Conservation (phyloP, 805 yeast species). For the Candida sphagnicola region DNA sequence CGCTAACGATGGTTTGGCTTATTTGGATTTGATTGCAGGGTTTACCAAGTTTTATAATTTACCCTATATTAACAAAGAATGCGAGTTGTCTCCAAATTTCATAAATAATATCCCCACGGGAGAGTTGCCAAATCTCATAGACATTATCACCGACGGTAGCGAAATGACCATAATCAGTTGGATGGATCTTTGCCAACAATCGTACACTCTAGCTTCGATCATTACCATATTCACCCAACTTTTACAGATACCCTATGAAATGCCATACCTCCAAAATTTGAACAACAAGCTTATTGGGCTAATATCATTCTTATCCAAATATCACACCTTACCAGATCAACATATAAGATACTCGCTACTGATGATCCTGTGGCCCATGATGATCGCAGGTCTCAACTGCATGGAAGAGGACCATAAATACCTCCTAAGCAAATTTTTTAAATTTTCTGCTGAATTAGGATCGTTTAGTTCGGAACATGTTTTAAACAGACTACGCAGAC, state of each 20-base stretch:
- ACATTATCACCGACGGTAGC: constrained; percentile 5
- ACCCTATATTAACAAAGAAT: constrained; percentile 5
- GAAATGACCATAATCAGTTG: constrained; percentile 25
- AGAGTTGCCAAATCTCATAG: constrained; percentile 6
- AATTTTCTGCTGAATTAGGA: constrained; percentile 36
- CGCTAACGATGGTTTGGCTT: constrained; percentile 8
- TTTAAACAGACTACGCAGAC: constrained; percentile 17
- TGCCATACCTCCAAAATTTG: constrained; percentile 28
- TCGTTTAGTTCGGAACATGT: constrained; percentile 48
- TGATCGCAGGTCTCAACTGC: constrained; percentile 47
- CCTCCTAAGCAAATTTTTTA: constrained; percentile 37
- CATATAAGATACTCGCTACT: constrained; percentile 14
- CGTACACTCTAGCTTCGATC: constrained; percentile 31
- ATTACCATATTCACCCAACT: constrained; percentile 32
- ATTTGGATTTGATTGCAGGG: constrained; percentile 9
- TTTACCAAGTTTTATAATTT: constrained; percentile 7
- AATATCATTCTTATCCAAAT: constrained; percentile 6
- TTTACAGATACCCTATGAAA: constrained; percentile 27
- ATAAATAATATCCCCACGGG: neutral
- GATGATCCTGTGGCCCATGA: constrained; percentile 55
- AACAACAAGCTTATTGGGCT: constrained; percentile 8
- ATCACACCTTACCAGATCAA: constrained; percentile 3
- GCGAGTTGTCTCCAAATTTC: constrained; percentile 3
- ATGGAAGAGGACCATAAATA: constrained; percentile 27
- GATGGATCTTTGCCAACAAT: constrained; percentile 54